phyloP scores from a whole-genome alignment of 2,329 filamentous ascomycete genomes.

The Verticillium nonalfalfae region DNA sequence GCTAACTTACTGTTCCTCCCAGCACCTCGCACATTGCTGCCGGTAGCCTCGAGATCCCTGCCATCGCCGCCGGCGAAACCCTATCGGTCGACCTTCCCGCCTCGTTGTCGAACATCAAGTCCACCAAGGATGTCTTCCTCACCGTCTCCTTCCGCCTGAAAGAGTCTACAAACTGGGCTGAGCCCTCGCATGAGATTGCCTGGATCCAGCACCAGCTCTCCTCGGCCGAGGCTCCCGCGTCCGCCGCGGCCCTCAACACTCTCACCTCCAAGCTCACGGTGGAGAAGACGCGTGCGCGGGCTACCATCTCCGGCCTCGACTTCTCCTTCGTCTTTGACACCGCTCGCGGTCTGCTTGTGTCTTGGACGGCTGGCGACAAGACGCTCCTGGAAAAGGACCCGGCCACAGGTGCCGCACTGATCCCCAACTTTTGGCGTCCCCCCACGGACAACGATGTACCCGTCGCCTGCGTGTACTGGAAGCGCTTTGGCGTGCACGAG shows the following conservation, averaged over 20 bases:
- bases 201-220: conserved; percentile 43
- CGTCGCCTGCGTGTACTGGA: conserved; percentile 50
- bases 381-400: conserved; percentile 28
- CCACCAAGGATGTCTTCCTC: conserved; percentile 33
- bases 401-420: conserved; percentile 26
- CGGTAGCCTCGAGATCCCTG: conserved; percentile 32
- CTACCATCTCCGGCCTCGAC: conserved; percentile 21
- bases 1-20: neutral
- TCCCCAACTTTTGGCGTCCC: conserved; percentile 54
- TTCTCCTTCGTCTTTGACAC: conserved; percentile 38
- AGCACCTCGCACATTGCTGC: conserved; percentile 21
- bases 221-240: conserved; percentile 12
- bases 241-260: conserved; percentile 5
- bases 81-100: conserved; percentile 24
- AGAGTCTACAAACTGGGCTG: conserved; percentile 40
- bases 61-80: conserved; percentile 29
- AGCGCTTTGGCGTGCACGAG: conserved; percentile 39
- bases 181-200: conserved; percentile 45
- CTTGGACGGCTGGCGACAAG: conserved; percentile 29
- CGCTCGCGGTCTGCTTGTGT: conserved; percentile 32
- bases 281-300: conserved; percentile 14
- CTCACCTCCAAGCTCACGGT: conserved; percentile 16
- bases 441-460: conserved; percentile 60
- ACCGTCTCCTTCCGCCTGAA: conserved; percentile 37
- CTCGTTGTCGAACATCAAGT: conserved; percentile 17